Evolutionary conservation across 345 rosid species (phyloP), one percentile per base, ranked within the genome.

Genomic region (Orychophragmus violaceus): DNA sequence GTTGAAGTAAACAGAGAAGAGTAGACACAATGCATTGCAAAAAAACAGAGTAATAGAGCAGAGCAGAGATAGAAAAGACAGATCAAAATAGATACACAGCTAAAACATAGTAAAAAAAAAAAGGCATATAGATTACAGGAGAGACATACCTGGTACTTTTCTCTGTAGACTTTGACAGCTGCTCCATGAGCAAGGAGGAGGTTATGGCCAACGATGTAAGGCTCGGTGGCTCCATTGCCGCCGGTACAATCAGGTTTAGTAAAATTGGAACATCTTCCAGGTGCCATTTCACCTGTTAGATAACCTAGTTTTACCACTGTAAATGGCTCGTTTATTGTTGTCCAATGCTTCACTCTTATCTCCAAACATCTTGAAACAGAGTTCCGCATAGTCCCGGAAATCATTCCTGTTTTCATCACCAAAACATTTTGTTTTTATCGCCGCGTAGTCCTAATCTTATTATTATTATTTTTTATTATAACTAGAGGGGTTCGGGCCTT

Each of bases 261-360:
- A 55, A 51, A 75, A 59, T 5, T 70, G 1, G 79, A 75, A 58
- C 79, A 75, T 64, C 75, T 30, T 22, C 79, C 79, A 11, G 79
- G 79, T 64, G 79, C 79, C 37, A 64, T 64, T 21, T 27, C 9
- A 32, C 79, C 79, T 0, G 10, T 33, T 42, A 33, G 11, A 53
- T 76, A 76, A 51, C 72, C 79, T 9, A 52, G 55, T 21, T 14
- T 53, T 33, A 71, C 71, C 19, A 69, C 64, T 5, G 74, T 46
- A 27, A 1, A 51, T 35, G 86, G 86, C 56, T 82, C 86, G 13
- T 80, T 82, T 5, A 82, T 0, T 0, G 82, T 76, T 1, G 41
- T 14, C 86, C 86, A 82, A 8, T 78, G 71, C 48, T 78, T 82
- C 11, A 82, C 83, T 67, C 82, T n/a, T 70, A 55, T 71, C 82